Conservation (phyloP, 768 basidiomycete genomes). For the Lactarius vividus region DNA sequence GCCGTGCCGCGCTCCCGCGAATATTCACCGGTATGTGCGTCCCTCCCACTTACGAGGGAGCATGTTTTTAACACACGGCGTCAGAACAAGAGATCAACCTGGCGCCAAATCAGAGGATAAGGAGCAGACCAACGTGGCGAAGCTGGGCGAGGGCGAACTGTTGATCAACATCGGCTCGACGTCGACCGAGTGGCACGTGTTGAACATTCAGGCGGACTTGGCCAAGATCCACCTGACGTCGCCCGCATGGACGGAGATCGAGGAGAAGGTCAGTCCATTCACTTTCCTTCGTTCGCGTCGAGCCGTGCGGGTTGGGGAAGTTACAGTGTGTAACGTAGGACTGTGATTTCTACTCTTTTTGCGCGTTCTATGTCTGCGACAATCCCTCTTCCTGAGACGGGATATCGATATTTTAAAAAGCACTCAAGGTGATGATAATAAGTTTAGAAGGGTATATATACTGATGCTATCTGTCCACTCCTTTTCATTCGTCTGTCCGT, state of each 20-base stretch:
- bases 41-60: conserved; percentile 7
- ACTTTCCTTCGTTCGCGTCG: no score
- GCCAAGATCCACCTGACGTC: conserved; percentile 92
- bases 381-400: no score
- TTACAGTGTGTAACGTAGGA: no score
- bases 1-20: conserved; percentile 77
- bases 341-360: not conserved
- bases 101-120: conserved; percentile 99
- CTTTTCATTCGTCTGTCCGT: no score
- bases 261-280: conserved; percentile 73
- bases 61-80: not conserved
- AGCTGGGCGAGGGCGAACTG: conserved; percentile 87
- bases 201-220: conserved; percentile 91
- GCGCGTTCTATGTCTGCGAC: no score
- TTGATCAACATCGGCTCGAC: conserved; percentile 98
- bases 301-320: no score
- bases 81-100: conserved; percentile 89
- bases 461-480: no score
- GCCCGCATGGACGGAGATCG: conserved; percentile 94
- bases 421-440: no score
- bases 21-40: conserved; percentile 72
- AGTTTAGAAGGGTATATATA: no score
- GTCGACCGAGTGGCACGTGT: conserved; percentile 91
- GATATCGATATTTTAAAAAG: no score
- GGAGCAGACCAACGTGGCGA: conserved; percentile 94